Evolutionary conservation across 257 asterid genomes (phyloP).

Genomic region (Dorcoceras hygrometricum): DNA sequence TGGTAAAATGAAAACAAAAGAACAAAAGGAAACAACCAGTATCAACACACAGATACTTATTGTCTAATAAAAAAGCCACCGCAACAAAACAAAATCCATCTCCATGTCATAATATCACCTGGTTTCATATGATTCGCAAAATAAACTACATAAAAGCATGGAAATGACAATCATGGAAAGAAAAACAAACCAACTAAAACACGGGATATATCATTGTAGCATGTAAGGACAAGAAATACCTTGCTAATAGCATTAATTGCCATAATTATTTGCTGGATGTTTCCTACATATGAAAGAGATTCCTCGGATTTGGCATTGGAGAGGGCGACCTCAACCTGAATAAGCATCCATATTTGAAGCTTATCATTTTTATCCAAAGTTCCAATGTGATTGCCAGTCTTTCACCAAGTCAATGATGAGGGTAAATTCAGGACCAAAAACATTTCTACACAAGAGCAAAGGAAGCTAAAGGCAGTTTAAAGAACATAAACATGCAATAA

Average conservation of each 20-base stretch:
- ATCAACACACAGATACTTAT: neutral
- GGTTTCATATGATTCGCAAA: neutral
- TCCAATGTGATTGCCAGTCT: neutral
- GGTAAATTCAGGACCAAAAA: neutral
- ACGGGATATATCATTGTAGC: neutral
- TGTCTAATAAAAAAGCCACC: neutral
- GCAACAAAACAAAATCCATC: slow-evolving; percentile 5
- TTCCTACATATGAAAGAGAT: slow-evolving; percentile 52
- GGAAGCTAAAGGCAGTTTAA: slow-evolving; percentile 2
- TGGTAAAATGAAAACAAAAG: slow-evolving; percentile 10
- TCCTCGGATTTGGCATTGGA: slow-evolving; percentile 62
- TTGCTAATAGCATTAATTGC: slow-evolving; percentile 98
- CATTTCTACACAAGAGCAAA: slow-evolving; percentile 5
- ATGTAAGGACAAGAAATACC: slow-evolving; percentile 36
- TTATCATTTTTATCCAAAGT: slow-evolving; percentile 7
- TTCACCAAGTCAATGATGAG: neutral
- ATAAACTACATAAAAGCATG: slow-evolving; percentile 2
- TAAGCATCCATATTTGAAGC: slow-evolving; percentile 23
- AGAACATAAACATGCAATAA: slow-evolving; percentile 15
- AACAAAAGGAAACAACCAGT: neutral
- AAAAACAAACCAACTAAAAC: no score
- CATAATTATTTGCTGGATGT: slow-evolving; percentile 71
- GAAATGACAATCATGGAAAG: slow-evolving; percentile 21
- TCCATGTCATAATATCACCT: neutral
- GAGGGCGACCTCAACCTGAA: slow-evolving; percentile 76